Evolutionary conservation across 1,139 yeast species (phyloP).

Genomic region (Yamadazyma triangularis): DNA sequence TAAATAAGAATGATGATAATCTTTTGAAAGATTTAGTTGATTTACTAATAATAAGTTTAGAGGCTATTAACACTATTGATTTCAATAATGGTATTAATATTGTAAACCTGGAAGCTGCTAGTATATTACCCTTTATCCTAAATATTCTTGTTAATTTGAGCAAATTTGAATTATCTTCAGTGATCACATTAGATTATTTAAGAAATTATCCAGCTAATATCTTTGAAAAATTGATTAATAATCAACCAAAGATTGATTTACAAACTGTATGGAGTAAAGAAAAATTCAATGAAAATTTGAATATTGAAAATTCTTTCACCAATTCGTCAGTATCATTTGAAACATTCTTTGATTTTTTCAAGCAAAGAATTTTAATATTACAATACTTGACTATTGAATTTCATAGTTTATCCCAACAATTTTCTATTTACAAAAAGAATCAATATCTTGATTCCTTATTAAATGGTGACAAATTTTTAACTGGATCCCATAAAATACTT

Average conservation of each 20-base stretch:
- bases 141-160: slow-evolving; percentile 59
- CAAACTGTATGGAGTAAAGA: slow-evolving; percentile 50
- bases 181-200: slow-evolving; percentile 48
- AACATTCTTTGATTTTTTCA: slow-evolving; percentile 58
- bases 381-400: slow-evolving; percentile 72
- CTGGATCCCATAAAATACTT: slow-evolving; percentile 59
- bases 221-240: slow-evolving; percentile 46
- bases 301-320: slow-evolving; percentile 27
- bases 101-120: slow-evolving; percentile 52
- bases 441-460: slow-evolving; percentile 53
- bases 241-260: slow-evolving; percentile 51
- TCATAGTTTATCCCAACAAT: slow-evolving; percentile 49
- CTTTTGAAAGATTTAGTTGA: slow-evolving; percentile 51
- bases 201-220: slow-evolving; percentile 38
- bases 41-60: slow-evolving; percentile 46
- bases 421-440: slow-evolving; percentile 52
- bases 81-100: slow-evolving; percentile 30
- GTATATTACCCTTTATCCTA: slow-evolving; percentile 53
- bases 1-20: slow-evolving; percentile 15
- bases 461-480: slow-evolving; percentile 39
- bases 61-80: slow-evolving; percentile 34
- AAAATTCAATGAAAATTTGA: slow-evolving; percentile 38
- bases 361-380: slow-evolving; percentile 56
- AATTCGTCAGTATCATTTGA: slow-evolving; percentile 35
- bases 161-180: slow-evolving; percentile 51